Evolutionary conservation across 768 basidiomycete genomes (phyloP).

Genomic region (Collybiopsis luxurians): DNA sequence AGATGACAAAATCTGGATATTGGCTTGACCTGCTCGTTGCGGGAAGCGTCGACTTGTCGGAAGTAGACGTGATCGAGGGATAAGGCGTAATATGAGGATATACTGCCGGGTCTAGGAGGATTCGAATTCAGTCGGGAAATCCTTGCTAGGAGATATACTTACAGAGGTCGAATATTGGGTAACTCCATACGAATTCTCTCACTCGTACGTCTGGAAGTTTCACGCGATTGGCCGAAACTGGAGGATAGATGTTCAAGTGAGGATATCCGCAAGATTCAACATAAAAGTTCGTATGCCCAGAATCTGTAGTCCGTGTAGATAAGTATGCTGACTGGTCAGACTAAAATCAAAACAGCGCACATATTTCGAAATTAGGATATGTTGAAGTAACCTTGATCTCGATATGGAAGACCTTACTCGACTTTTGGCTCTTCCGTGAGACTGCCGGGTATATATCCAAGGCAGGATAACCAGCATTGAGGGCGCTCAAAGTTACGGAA

Average conservation of each 20-base stretch:
- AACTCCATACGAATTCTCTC: constrained; percentile 6
- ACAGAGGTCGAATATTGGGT: constrained; percentile 33
- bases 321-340: not conserved
- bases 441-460: constrained; percentile 33
- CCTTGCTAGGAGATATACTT: constrained; percentile 8
- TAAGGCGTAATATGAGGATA: constrained; percentile 41
- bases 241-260: constrained; percentile 11
- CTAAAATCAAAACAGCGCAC: not conserved
- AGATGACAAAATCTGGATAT: not conserved
- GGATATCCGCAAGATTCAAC: not conserved
- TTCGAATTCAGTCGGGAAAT: not conserved
- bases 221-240: too few species aligned
- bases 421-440: not conserved
- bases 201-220: not conserved
- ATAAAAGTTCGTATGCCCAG: not conserved
- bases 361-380: constrained; percentile 24
- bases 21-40: not conserved
- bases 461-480: constrained; percentile 2
- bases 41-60: not conserved
- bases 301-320: constrained; percentile 1
- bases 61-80: constrained; percentile 16
- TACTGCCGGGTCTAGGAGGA: constrained; percentile 36
- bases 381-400: not conserved
- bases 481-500: too few species aligned
- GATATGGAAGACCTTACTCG: too few species aligned